Conservation (phyloP, 352 stramenopile species). For the Globisporangium middletonii region DNA sequence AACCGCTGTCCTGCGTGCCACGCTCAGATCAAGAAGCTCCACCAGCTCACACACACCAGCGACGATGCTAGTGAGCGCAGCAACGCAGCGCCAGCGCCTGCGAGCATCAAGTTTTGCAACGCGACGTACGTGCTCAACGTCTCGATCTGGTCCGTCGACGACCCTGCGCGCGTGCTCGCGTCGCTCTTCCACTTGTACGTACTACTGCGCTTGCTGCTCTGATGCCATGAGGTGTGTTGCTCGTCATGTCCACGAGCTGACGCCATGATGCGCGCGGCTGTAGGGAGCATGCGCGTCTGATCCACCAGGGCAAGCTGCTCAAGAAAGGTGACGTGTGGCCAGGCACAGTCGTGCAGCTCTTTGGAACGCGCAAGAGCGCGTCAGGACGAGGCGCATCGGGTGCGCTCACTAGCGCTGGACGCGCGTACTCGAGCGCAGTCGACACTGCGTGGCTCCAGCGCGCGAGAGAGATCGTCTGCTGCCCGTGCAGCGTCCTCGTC, state of each 20-base stretch:
- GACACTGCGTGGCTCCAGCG: slow-evolving; percentile 32
- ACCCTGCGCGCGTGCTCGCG: slow-evolving; percentile 55
- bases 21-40: slow-evolving; percentile 45
- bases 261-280: too few species aligned
- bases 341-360: slow-evolving; percentile 74
- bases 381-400: too few species aligned
- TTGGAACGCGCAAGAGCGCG: slow-evolving; percentile 50
- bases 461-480: slow-evolving; percentile 53
- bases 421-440: slow-evolving; percentile 20
- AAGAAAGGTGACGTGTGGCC: slow-evolving; percentile 83
- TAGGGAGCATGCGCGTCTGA: slow-evolving; percentile 67
- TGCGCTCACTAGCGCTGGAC: background rate
- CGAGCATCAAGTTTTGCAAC: slow-evolving; percentile 78
- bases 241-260: background rate
- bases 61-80: background rate
- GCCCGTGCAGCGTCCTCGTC: slow-evolving; percentile 49
- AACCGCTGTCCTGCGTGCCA: slow-evolving; percentile 70
- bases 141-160: slow-evolving; percentile 72
- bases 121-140: slow-evolving; percentile 70
- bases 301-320: slow-evolving; percentile 75
- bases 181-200: slow-evolving; percentile 71
- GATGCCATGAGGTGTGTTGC: background rate
- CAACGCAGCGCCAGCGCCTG: slow-evolving; percentile 23
- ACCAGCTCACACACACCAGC: slow-evolving; percentile 31
- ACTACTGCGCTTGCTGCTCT: background rate